A percentile compares a stretch with the other conserved stretches of the same genome.
Evolutionary conservation across 176 grass and related monocot genomes (phyloP).

Genomic region (Zizania latifolia): DNA sequence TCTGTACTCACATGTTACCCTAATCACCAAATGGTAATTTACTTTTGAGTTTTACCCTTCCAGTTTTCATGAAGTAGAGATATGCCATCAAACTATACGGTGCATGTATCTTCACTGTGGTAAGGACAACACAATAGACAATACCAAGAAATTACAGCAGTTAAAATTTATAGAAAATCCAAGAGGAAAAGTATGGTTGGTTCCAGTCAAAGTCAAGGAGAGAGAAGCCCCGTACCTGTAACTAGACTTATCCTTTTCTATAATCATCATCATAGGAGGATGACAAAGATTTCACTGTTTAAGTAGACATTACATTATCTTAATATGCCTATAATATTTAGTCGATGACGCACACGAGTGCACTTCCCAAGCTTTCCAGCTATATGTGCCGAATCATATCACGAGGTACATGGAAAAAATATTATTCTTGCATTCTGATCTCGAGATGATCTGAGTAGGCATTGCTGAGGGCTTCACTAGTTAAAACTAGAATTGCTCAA

Average conservation of each 20-base stretch:
- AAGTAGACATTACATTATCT: conserved; percentile 42
- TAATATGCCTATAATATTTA: conserved; percentile 48
- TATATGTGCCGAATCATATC: conserved; percentile 67
- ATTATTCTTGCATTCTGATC: conserved; percentile 48
- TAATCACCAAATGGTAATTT: conserved; percentile 6
- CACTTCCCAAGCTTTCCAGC: conserved; percentile 88
- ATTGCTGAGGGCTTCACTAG: conserved; percentile 32
- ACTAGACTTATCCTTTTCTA: conserved; percentile 45
- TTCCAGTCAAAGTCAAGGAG: conserved; percentile 69
- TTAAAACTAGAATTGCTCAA: conserved; percentile 41
- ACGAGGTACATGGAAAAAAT: conserved; percentile 41
- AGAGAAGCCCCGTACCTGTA: conserved; percentile 20
- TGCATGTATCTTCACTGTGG: conserved; percentile 9
- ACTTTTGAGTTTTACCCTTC: conserved; percentile 6
- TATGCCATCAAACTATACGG: conserved; percentile 2
- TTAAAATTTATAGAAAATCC: conserved; percentile 32
- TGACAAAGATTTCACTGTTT: conserved; percentile 86
- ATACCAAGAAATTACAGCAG: conserved; percentile 24
- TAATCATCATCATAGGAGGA: conserved; percentile 57
- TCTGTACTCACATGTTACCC: conserved; percentile 18
- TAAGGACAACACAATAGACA: background rate
- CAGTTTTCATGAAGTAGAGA: conserved; percentile 23
- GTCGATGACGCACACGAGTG: conserved; percentile 78
- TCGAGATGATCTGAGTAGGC: conserved; percentile 43
- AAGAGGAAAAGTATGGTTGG: conserved; percentile 9